Conservation (phyloP, 1,284 basidiomycete species). For the Boletus calvinii region DNA sequence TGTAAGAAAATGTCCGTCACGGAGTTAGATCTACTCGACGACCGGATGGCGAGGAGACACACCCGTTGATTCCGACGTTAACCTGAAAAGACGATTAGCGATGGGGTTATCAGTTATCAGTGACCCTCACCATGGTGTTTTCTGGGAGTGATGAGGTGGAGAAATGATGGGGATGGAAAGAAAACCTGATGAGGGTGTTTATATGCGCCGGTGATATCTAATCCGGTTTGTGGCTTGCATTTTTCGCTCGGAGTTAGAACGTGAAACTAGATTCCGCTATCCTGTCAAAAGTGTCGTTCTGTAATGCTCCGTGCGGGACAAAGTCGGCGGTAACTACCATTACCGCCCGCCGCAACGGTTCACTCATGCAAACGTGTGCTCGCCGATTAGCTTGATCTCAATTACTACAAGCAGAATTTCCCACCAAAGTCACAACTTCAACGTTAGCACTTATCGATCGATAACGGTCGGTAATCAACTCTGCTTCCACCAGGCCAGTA, state of each 20-base stretch:
- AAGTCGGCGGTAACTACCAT: conserved; percentile 8
- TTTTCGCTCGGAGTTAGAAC: too few species aligned
- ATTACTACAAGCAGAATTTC: not conserved
- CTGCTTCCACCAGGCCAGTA: too few species aligned
- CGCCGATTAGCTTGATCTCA: not conserved
- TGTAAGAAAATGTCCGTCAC: conserved; percentile 30
- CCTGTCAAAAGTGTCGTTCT: too few species aligned
- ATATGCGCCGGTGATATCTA: too few species aligned
- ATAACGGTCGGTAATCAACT: too few species aligned
- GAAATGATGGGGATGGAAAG: conserved; percentile 3
- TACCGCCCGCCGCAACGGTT: conserved; percentile 10
- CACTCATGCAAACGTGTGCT: conserved; percentile 7
- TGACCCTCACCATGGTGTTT: conserved; percentile 26
- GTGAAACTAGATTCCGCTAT: not conserved
- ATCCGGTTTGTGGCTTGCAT: too few species aligned
- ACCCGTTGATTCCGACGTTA: conserved; percentile 96
- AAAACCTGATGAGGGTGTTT: not conserved
- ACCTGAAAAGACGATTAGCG: conserved; percentile 40
- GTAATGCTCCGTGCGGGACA: too few species aligned
- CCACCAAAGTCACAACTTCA: not conserved
- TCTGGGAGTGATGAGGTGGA: conserved; percentile 6
- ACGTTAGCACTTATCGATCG: too few species aligned
- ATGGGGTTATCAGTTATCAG: not conserved
- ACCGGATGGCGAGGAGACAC: conserved; percentile 24
- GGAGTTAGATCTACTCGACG: conserved; percentile 18